Evolutionary conservation across 495 filamentous ascomycete species (phyloP).

Genomic region (Trypethelium eluteriae): DNA sequence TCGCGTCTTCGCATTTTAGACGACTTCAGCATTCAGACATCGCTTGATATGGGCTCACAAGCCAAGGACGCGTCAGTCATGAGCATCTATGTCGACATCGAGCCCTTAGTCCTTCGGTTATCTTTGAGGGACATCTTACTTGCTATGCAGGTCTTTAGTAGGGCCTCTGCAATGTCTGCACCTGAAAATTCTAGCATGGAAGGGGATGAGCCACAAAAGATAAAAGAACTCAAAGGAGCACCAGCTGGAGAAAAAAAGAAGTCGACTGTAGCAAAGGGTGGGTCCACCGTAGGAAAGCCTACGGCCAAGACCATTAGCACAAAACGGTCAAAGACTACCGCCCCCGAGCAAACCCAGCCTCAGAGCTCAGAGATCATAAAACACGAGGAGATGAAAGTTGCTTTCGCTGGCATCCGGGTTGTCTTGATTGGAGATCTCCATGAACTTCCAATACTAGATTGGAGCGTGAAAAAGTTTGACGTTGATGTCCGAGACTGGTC

Average conservation of each 20-base stretch:
- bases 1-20: constrained; percentile 83
- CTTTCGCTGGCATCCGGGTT: constrained; percentile 80
- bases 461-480: constrained; percentile 85
- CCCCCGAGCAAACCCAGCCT: constrained; percentile 23
- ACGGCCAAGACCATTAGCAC: constrained; percentile 36
- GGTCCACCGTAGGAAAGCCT: constrained; percentile 51
- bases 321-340: constrained; percentile 30
- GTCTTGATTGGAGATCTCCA: constrained; percentile 93
- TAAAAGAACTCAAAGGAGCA: constrained; percentile 55
- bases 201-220: constrained; percentile 51
- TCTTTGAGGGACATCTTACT: constrained; percentile 91
- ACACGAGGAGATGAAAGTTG: constrained; percentile 76
- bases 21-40: constrained; percentile 85
- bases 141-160: constrained; percentile 84
- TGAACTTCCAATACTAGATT: constrained; percentile 86
- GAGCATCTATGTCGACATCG: constrained; percentile 76
- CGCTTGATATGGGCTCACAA: constrained; percentile 68
- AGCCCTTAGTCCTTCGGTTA: constrained; percentile 85
- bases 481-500: constrained; percentile 85
- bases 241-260: constrained; percentile 35
- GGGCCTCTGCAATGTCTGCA: constrained; percentile 78
- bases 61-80: constrained; percentile 60
- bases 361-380: constrained; percentile 53
- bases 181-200: constrained; percentile 41
- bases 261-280: constrained; percentile 55